A percentile compares a stretch with the other conserved stretches of the same genome.
phyloP scores from a whole-genome alignment of 106 monocot genomes.

The Phalaenopsis aphrodite region DNA sequence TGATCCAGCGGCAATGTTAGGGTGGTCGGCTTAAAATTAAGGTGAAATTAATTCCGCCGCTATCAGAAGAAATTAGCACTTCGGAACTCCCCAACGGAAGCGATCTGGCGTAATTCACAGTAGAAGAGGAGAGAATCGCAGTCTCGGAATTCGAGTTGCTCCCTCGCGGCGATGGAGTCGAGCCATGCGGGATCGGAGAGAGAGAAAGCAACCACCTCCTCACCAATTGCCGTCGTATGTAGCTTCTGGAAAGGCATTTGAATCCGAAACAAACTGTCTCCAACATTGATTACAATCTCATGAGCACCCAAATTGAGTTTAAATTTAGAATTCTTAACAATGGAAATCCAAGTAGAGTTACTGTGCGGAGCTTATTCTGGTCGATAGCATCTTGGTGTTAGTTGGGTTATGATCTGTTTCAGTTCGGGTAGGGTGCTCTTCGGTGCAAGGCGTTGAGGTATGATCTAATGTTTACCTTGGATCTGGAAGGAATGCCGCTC shows the following conservation, averaged over 20 bases:
- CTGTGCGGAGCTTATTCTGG: neutral
- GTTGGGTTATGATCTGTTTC: neutral
- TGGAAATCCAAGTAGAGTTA: neutral
- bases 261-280: neutral
- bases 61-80: too few relatives aligned
- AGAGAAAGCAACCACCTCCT: conserved; percentile 48
- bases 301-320: neutral
- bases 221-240: conserved; percentile 81
- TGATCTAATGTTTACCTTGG: neutral
- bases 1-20: too few relatives aligned
- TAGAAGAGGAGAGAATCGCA: neutral
- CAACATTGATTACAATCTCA: neutral
- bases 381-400: neutral
- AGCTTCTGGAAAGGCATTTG: conserved; percentile 81
- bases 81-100: neutral
- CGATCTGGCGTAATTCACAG: neutral
- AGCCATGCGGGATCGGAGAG: conserved; percentile 35
- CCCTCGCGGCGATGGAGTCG: conserved; percentile 29
- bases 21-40: too few relatives aligned
- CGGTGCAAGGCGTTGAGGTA: neutral
- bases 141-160: neutral
- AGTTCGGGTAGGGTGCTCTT: neutral
- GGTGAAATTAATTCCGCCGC: too few relatives aligned
- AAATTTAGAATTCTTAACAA: neutral
- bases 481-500: neutral